Evolutionary conservation across 2,329 filamentous ascomycete genomes (phyloP), one percentile per base, ranked within the genome.

Genomic region (Aspergillaceae sp.): DNA sequence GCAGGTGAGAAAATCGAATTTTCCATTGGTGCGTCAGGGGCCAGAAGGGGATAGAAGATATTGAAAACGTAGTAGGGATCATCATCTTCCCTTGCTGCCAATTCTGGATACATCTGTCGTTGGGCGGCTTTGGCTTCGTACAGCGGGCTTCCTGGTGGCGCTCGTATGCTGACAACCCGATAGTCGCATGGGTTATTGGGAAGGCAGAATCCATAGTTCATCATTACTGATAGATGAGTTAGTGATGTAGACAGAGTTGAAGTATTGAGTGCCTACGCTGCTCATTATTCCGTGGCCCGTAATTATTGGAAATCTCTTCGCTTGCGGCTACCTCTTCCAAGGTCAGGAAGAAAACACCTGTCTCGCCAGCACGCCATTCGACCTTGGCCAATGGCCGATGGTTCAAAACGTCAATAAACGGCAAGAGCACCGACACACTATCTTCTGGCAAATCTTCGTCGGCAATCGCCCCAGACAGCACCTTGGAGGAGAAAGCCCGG

Each of bases 281-380:
- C 48, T 82, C 83, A 56, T 88, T 89, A 5, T 83, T 86, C 64
- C 87, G 86, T n/a, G 72, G 66, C 29, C 84, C 84, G 58, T 89
- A 89, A 61, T 86, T 87, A 68, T 87, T 86, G 56, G 74, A 82
- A 27, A 77, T 65, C 51, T 77, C 72, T 29, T 78, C 63, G 0
- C 81, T 79, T 0, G 77, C 65, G 4, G 52, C 42, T 54, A 82
- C 75, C 5, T 66, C 57, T 7, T 73, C 64, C 26, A 74, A 62
- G 2, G 74, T 69, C 36, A 69, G 58, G 37, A 74, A 59, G 5
- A 58, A 60, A 29, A 73, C 64, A 49, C 63, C 62, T 45, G 62
- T 53, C 5, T 59, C 56, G 2, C 63, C 66, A 48, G 68, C 68
- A 27, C 75, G 70, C 84, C 84, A 88, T 37, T 71, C 65, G 1